Evolutionary conservation across 2,329 filamentous ascomycete species (phyloP), one percentile per base, ranked within the genome.

Genomic region (Anisogramma anomala): DNA sequence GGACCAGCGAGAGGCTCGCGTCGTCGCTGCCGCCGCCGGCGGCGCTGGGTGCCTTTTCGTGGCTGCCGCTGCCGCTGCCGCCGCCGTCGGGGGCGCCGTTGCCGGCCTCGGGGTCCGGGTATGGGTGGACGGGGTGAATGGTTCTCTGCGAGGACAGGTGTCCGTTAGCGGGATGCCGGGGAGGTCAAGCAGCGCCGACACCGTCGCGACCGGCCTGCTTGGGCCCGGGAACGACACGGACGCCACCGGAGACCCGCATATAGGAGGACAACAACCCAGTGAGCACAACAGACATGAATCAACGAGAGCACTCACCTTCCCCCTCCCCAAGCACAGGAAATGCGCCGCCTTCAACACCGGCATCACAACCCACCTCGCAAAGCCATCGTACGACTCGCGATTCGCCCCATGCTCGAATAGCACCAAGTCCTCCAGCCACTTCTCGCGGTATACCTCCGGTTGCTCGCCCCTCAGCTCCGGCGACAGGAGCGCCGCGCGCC

Each of bases 101-200:
- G 31, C 42, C 42, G 38, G 30, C 36, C 18, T 36, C 42, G 4
- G 37, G 28, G n/a, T 39, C 34, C n/a, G n/a, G n/a, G n/a, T n/a
- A n/a, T n/a, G n/a, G n/a, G n/a, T n/a, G n/a, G n/a, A n/a, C n/a
- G 22, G 38, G 35, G 10, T 13, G 23, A 15, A 39, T 39, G 4
- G 33, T 19, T 27, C 19, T 13, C 3, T 15, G 20, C 10, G n/a
- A n/a, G n/a, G n/a, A n/a, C n/a, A n/a, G n/a, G n/a, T n/a, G n/a
- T n/a, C n/a, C n/a, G n/a, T n/a, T n/a, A n/a, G n/a, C n/a, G n/a
- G n/a, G n/a, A n/a, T n/a, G n/a, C n/a, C n/a, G n/a, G n/a, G n/a
- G n/a, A n/a, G n/a, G n/a, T n/a, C n/a, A n/a, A n/a, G n/a, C n/a
- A n/a, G n/a, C n/a, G n/a, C n/a, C n/a, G n/a, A n/a, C n/a, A n/a